Evolutionary conservation across 176 grass and related monocot species (phyloP).

Genomic region (Oryza glumipatula): DNA sequence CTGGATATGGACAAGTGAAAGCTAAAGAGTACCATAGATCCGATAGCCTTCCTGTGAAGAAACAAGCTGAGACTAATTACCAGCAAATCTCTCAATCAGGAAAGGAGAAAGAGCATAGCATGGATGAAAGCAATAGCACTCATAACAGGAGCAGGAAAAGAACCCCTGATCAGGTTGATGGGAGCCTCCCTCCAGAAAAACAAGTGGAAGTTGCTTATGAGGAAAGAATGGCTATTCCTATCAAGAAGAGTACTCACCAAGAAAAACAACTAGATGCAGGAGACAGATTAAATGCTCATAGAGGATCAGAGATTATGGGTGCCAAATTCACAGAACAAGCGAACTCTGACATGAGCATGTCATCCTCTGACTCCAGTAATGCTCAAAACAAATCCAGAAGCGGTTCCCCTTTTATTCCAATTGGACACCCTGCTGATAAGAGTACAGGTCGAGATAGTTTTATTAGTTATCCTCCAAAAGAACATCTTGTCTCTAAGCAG

Average conservation of each 20-base stretch:
- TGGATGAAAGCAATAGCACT: conserved; percentile 27
- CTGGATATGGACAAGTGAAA: conserved; percentile 18
- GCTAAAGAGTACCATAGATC: conserved; percentile 5
- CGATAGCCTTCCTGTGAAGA: conserved; percentile 30
- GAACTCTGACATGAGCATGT: conserved; percentile 65
- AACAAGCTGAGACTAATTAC: conserved; percentile 24
- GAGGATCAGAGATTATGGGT: neutral
- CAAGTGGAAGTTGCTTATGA: conserved; percentile 56
- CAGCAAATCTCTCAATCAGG: conserved; percentile 11
- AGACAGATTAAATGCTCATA: conserved; percentile 29
- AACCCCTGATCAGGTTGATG: conserved; percentile 34
- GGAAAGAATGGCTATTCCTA: conserved; percentile 44
- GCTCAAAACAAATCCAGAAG: conserved; percentile 32
- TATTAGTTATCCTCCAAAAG: conserved; percentile 4
- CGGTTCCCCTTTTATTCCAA: conserved; percentile 17
- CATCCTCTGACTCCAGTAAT: conserved; percentile 36
- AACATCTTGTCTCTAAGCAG: conserved; percentile 2
- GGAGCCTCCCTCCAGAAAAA: conserved; percentile 55
- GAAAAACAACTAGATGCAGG: conserved; percentile 18
- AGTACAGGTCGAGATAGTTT: conserved; percentile 9
- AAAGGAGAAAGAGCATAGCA: conserved; percentile 10
- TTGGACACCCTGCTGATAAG: neutral
- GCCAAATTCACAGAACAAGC: conserved; percentile 10
- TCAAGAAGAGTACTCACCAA: conserved; percentile 31
- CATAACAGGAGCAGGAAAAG: conserved; percentile 30